These are phyloP conservation scores for Cryptococcus maquisensis DNA, from an alignment of 1,284 basidiomycete genomes.

Conservation along the genomic window DNA sequence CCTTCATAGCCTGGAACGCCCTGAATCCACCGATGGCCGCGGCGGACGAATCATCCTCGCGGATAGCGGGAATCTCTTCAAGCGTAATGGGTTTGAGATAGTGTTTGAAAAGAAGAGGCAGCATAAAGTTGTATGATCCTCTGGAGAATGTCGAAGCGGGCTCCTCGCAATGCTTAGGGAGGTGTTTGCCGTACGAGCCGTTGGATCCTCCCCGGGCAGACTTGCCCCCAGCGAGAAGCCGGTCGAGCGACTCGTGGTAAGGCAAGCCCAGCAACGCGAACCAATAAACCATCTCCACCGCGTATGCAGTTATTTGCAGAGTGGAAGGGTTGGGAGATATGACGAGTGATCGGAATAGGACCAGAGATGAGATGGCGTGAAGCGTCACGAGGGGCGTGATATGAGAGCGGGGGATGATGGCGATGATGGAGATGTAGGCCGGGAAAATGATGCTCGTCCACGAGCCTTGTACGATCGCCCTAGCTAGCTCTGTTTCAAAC, in stretches of 20 bases:
- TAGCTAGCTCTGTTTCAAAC: conserved; percentile 19
- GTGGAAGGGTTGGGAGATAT: conserved; percentile 17
- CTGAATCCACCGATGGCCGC: conserved; percentile 49
- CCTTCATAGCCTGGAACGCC: conserved; percentile 27
- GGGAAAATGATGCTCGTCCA: conserved; percentile 31
- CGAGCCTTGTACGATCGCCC: conserved; percentile 9
- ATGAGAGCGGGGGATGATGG: conserved; percentile 28
- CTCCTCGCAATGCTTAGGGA: conserved; percentile 38
- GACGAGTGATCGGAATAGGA: conserved; percentile 38
- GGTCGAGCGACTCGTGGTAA: conserved; percentile 39
- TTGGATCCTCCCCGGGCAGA: conserved; percentile 35
- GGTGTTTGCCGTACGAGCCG: conserved; percentile 22
- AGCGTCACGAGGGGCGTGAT: conserved; percentile 38
- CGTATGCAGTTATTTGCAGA: conserved; percentile 27
- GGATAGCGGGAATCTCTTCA: conserved; percentile 51
- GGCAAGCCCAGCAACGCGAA: conserved; percentile 43
- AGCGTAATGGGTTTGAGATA: conserved; percentile 49
- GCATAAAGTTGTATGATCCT: conserved; percentile 48
- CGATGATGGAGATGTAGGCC: conserved; percentile 18
- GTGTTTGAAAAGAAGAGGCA: conserved; percentile 49
- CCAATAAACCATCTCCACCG: conserved; percentile 40
- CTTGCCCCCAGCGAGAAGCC: conserved; percentile 33
- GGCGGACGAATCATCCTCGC: conserved; percentile 53
- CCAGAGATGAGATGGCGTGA: conserved; percentile 38
- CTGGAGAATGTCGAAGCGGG: conserved; percentile 43